These are phyloP conservation scores for Platismatia glauca DNA, from an alignment of 495 filamentous ascomycete genomes.

Conservation along the genomic window DNA sequence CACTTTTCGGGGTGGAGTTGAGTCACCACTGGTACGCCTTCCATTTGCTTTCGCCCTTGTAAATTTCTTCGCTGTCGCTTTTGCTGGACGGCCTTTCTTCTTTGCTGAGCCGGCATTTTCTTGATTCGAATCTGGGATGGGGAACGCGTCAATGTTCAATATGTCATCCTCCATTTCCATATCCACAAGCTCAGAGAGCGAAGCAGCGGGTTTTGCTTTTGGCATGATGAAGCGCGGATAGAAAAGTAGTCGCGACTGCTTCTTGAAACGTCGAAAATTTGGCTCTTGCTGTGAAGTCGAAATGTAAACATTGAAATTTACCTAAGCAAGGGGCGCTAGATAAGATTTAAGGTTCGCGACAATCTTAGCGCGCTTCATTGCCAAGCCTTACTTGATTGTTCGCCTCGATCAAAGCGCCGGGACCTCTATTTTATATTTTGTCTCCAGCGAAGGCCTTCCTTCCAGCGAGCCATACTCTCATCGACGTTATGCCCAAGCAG, in stretches of 20 bases:
- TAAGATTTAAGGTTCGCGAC: constrained; percentile 8
- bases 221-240: constrained; percentile 36
- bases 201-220: constrained; percentile 43
- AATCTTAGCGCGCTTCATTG: constrained; percentile 12
- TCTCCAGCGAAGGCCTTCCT: neutral
- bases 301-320: constrained; percentile 14
- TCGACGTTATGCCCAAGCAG: constrained; percentile 31
- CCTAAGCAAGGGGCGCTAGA: neutral
- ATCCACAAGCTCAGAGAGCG: constrained; percentile 53
- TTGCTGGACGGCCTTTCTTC: constrained; percentile 33
- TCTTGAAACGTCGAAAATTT: neutral
- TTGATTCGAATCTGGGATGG: constrained; percentile 31
- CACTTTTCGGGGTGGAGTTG: constrained; percentile 29
- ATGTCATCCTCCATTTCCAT: constrained; percentile 59
- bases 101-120: constrained; percentile 31
- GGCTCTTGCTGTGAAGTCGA: neutral
- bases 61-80: constrained; percentile 30
- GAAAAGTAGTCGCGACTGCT: neutral
- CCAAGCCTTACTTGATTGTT: constrained; percentile 9
- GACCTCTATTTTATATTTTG: neutral
- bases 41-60: constrained; percentile 28
- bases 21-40: constrained; percentile 37
- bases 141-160: constrained; percentile 29
- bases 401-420: too few species aligned
- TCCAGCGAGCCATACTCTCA: neutral